A percentile compares a stretch with the other conserved stretches of the same genome.
Conservation (phyloP, 768 basidiomycete genomes). For the Russula ochroleuca region DNA sequence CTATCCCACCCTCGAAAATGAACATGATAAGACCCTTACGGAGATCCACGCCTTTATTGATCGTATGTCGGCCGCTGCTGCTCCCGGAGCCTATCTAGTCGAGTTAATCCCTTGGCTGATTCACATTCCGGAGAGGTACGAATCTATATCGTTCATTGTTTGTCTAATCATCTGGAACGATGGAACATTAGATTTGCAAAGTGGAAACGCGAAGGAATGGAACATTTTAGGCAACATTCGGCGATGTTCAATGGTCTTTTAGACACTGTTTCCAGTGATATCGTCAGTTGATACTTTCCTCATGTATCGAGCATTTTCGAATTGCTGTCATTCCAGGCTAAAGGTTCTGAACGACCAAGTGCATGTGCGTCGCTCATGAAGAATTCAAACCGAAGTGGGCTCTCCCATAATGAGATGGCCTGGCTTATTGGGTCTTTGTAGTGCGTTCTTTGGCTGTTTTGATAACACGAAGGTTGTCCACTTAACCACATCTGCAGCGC, state of each 20-base stretch:
- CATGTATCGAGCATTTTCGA: background rate
- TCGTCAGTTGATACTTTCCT: conserved; percentile 12
- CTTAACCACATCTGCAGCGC: background rate
- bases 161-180: no score
- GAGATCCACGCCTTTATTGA: background rate
- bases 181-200: conserved; percentile 17
- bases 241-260: conserved; percentile 24
- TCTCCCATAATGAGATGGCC: conserved; percentile 22
- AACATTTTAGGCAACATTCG: conserved; percentile 3
- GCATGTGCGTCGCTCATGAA: conserved; percentile 12
- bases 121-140: conserved; percentile 23
- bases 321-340: background rate
- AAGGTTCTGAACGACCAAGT: background rate
- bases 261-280: conserved; percentile 7
- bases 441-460: background rate
- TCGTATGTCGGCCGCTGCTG: conserved; percentile 4
- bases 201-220: conserved; percentile 30
- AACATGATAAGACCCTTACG: conserved; percentile 1
- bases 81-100: conserved; percentile 28
- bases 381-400: conserved; percentile 6
- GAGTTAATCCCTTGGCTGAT: conserved; percentile 28
- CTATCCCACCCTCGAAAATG: conserved; percentile 6
- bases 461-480: background rate
- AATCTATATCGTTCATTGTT: no score
- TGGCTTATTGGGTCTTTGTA: conserved; percentile 23